These are phyloP conservation scores for Phytophthora agathidicida DNA, from an alignment of 352 stramenopile species.

Conservation along the genomic window DNA sequence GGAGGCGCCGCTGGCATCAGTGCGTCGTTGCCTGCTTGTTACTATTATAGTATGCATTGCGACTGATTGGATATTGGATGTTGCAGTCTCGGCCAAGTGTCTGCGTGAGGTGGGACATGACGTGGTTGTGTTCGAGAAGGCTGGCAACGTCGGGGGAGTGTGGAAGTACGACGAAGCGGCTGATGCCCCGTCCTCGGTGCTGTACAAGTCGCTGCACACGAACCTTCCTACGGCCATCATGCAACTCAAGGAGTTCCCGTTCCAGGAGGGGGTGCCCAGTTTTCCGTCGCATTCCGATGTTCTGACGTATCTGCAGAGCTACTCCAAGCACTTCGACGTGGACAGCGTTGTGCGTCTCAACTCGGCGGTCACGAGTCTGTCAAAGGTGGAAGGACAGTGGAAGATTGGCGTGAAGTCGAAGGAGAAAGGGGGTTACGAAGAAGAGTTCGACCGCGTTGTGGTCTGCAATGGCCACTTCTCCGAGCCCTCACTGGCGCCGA, in stretches of 20 bases:
- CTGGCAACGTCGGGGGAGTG: constrained; percentile 63
- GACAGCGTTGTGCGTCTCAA: constrained; percentile 54
- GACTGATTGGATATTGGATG: background rate
- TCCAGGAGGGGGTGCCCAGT: constrained; percentile 52
- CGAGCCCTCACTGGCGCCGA: constrained; percentile 47
- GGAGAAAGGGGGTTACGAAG: constrained; percentile 56
- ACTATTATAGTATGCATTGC: background rate
- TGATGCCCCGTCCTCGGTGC: constrained; percentile 50
- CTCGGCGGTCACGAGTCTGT: constrained; percentile 55
- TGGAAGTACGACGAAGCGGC: constrained; percentile 74
- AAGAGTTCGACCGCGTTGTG: constrained; percentile 75
- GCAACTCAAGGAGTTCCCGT: constrained; percentile 75
- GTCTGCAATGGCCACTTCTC: constrained; percentile 86
- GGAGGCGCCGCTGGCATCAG: constrained; percentile 77
- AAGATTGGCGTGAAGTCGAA: constrained; percentile 44
- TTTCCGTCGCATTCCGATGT: constrained; percentile 73
- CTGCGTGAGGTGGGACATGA: constrained; percentile 69
- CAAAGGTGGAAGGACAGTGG: constrained; percentile 45
- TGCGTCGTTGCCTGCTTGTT: constrained; percentile 34
- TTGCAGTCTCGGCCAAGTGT: constrained; percentile 70
- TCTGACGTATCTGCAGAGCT: constrained; percentile 73
- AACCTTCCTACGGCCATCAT: constrained; percentile 84
- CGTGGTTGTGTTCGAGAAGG: constrained; percentile 79
- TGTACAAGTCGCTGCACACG: constrained; percentile 86
- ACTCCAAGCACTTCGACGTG: constrained; percentile 61